Evolutionary conservation across 805 yeast genomes (phyloP), one percentile per base, ranked within the genome.

Genomic region (Kuraishia ogatae): DNA sequence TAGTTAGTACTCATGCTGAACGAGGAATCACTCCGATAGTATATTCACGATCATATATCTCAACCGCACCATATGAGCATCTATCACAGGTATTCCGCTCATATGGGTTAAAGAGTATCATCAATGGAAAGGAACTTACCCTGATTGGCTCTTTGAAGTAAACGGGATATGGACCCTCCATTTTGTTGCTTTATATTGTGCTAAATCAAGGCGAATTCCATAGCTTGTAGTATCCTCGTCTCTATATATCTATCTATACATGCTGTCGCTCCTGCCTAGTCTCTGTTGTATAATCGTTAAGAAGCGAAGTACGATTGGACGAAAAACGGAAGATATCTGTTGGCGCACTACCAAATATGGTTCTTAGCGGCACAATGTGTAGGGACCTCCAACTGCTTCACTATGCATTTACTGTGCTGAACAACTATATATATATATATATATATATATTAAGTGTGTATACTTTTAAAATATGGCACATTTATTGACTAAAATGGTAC

Each of bases 141-240:
- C 84, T 82, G 39, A 82, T 63, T 55, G 89, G 89, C 63, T 82
- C 80, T 63, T 79, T 80, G 71, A 68, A 83, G 66, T 82, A 83
- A 51, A 79, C 68, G 52, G 88, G 88, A 65, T 79, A 66, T 2
- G 24, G 29, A 8, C 51, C 51, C 24, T 49, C 24, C 35, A 22
- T 23, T n/a, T 7, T 49, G 35, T 26, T 22, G 35, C 35, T 49
- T 23, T 23, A 20, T 4, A 23, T 49, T 35, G 43, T 35, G 17
- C 43, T 35, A 15, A 7, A 35, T 17, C 4, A 35, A 15, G 43
- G 13, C 4, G n/a, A 3, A 35, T 35, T 35, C 43, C 13, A 35
- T 17, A 15, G n/a, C n/a, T 35, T 10, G 43, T 35, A 35, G 4
- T 35, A 10, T 35, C n/a, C n/a, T n/a, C n/a, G n/a, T n/a, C n/a